These are phyloP conservation scores for Rhizopus delemar DNA, from an alignment of 371 early-diverging fungal species.

Conservation along the genomic window DNA sequence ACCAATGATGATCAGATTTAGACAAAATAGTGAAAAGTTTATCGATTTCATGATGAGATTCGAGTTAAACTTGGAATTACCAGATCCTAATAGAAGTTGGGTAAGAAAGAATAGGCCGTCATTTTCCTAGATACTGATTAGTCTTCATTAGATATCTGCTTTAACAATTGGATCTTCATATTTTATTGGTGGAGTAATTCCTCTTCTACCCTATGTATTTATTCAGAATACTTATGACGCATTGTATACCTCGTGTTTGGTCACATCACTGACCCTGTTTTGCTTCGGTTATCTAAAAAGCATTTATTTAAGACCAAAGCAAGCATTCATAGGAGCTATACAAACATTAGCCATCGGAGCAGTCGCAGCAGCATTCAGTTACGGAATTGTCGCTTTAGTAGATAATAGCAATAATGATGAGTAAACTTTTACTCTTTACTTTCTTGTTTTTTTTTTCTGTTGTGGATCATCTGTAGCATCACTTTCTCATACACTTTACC, in stretches of 20 bases:
- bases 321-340: slow-evolving; percentile 51
- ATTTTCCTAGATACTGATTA: background rate
- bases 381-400: slow-evolving; percentile 38
- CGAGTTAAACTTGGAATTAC: slow-evolving; percentile 69
- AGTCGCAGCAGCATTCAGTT: slow-evolving; percentile 63
- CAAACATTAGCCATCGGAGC: slow-evolving; percentile 67
- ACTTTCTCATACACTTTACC: no score
- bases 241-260: slow-evolving; percentile 51
- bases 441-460: background rate
- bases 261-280: slow-evolving; percentile 63
- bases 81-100: slow-evolving; percentile 62
- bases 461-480: no score
- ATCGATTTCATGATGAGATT: slow-evolving; percentile 80
- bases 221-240: slow-evolving; percentile 45
- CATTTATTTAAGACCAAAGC: slow-evolving; percentile 51
- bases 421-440: background rate
- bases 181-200: slow-evolving; percentile 70
- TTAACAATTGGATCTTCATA: slow-evolving; percentile 71
- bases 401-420: slow-evolving; percentile 8
- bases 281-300: slow-evolving; percentile 72
- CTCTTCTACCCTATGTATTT: slow-evolving; percentile 67
- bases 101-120: slow-evolving; percentile 34
- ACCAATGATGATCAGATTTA: slow-evolving; percentile 60
- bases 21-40: slow-evolving; percentile 57
- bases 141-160: slow-evolving; percentile 52